Base-by-base conservation (phyloP, 2,329 filamentous ascomycete genomes). In the Talaromyces pinophilus region DNA sequence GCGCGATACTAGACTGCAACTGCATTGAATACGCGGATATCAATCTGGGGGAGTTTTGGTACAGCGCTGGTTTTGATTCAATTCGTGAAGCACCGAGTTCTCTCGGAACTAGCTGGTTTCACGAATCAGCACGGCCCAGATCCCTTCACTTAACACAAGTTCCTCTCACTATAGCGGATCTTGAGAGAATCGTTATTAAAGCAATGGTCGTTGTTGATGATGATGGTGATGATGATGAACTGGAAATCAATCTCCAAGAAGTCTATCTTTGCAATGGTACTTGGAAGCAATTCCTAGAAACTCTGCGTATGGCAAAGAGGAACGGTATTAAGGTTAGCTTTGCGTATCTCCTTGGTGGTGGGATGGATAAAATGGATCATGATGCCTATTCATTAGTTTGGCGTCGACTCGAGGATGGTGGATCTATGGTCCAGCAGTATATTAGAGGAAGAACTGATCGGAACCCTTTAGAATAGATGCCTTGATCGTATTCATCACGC, bases 11-110 rank as follows among this genome's bases (percentile, higher is more conserved):
- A 28, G 17, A 44, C n/a, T 42, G 40, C 7, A n/a, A 40, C 1
- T 30, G 1, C 8, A 42, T 59, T 44, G 35, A 44, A 13, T 10
- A 59, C 25, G 35, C 35, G 2, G 33, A 59, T 10, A 59, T 59
- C 13, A 59, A 42, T 28, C 35, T 59, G 17, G 57, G 57, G 42
- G 57, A 59, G 25, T 59, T 59, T 30, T 59, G 57, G 57, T 44
- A 30, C 19, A 22, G 57, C 25, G 57, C 57, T 44, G 57, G 57
- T 59, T 40, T 59, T 6, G 57, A 59, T 5, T 59, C 57, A 15
- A n/a, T 59, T 17, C 13, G 19, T 11, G 6, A 28, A 13, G 22
- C 8, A 25, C 35, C 57, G 19, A 30, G 38, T 28, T 44, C 40
- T 30, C 57, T 59, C 57, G 57, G 57, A 11, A 40, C 19, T 30